These are phyloP conservation scores for Endocalyx cinctus DNA, from an alignment of 2,329 filamentous ascomycete genomes.

Conservation along the genomic window DNA sequence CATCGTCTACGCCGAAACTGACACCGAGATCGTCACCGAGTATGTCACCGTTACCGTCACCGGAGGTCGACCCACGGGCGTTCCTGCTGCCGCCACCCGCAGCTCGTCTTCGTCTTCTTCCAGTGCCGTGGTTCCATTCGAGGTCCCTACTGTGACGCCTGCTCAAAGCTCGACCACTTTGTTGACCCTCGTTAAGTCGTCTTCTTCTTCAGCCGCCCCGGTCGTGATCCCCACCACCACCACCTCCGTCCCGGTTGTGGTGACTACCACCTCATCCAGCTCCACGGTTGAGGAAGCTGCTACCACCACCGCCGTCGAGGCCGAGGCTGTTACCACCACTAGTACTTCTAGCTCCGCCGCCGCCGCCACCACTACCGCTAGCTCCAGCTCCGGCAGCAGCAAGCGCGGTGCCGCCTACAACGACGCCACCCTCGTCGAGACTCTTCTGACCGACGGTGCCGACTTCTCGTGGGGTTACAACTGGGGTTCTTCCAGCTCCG, in stretches of 20 bases:
- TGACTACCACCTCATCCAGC: slow-evolving; percentile 1
- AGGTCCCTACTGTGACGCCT: not conserved
- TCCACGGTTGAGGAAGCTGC: not conserved
- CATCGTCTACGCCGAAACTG: slow-evolving; percentile 22
- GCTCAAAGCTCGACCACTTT: slow-evolving; percentile 4
- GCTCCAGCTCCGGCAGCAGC: slow-evolving; percentile 8
- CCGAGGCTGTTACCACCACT: not conserved
- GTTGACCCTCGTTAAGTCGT: slow-evolving; percentile 6
- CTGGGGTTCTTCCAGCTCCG: slow-evolving; percentile 24
- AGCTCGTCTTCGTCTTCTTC: slow-evolving; percentile 4
- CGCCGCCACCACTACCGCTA: slow-evolving; percentile 6
- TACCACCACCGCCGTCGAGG: not conserved
- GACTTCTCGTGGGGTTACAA: slow-evolving; percentile 29
- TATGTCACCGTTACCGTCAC: slow-evolving; percentile 24
- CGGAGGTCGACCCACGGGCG: slow-evolving; percentile 13
- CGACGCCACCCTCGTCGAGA: slow-evolving; percentile 22
- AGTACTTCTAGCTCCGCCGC: slow-evolving; percentile 6
- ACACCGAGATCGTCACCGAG: slow-evolving; percentile 26
- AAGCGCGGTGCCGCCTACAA: slow-evolving; percentile 32
- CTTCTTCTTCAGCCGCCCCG: slow-evolving; percentile 5
- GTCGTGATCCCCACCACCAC: slow-evolving; percentile 17
- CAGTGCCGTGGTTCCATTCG: slow-evolving; percentile 2
- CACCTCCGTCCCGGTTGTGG: not conserved
- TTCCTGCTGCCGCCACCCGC: slow-evolving; percentile 6
- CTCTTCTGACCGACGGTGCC: slow-evolving; percentile 15